A percentile compares a stretch with the other conserved stretches of the same genome.
Conservation (phyloP, 768 basidiomycete genomes). For the Pleurotus giganteus region DNA sequence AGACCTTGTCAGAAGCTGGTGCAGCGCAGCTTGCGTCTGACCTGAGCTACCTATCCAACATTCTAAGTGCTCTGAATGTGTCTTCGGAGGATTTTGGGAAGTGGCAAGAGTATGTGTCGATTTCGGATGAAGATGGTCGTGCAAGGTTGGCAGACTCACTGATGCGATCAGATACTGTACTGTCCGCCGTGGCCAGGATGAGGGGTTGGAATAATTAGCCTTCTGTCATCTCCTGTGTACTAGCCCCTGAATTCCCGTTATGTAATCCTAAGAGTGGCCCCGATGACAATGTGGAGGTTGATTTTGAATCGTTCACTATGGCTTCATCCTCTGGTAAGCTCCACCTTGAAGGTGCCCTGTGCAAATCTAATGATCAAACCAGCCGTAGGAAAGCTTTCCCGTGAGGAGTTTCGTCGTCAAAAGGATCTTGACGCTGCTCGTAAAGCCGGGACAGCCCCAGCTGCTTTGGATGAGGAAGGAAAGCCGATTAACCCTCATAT, state of each 20-base stretch:
- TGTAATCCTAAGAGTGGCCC: not conserved
- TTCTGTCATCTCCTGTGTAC: not conserved
- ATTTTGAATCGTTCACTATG: not conserved
- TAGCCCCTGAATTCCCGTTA: not conserved
- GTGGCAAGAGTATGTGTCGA: slow-evolving; percentile 73
- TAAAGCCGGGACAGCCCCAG: slow-evolving; percentile 97
- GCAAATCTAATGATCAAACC: slow-evolving; percentile 8
- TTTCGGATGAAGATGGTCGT: slow-evolving; percentile 53
- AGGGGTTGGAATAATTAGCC: slow-evolving; percentile 27
- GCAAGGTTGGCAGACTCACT: slow-evolving; percentile 26
- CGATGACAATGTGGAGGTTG: too few relatives aligned
- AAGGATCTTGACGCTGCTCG: slow-evolving; percentile 98
- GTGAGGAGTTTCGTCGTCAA: slow-evolving; percentile 92
- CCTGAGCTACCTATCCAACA: slow-evolving; percentile 86
- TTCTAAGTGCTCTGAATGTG: slow-evolving; percentile 87
- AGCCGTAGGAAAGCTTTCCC: slow-evolving; percentile 81
- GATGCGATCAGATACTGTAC: slow-evolving; percentile 27
- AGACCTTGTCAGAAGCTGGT: slow-evolving; percentile 58
- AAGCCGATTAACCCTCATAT: slow-evolving; percentile 98
- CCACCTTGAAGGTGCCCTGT: not conserved
- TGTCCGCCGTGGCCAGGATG: slow-evolving; percentile 35
- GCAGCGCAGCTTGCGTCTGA: slow-evolving; percentile 85
- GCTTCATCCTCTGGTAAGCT: slow-evolving; percentile 6
- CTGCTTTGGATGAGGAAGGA: slow-evolving; percentile 93
- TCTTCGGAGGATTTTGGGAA: slow-evolving; percentile 75